Evolutionary conservation across 2,329 filamentous ascomycete species (phyloP), one percentile per base, ranked within the genome.

Genomic region (Xylaria sp.): DNA sequence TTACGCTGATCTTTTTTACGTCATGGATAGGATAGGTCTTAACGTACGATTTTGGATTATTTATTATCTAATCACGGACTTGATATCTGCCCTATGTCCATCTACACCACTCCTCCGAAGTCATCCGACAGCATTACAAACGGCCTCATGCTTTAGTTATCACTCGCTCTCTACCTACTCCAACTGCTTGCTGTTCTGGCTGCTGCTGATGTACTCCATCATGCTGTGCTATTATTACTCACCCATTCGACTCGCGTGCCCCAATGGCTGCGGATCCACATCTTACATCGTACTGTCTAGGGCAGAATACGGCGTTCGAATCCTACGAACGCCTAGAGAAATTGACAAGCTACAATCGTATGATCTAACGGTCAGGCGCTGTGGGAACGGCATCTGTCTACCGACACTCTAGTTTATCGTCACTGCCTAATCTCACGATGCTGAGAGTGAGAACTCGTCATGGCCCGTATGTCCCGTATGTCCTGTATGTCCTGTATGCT

Each of bases 181-280:
- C 55, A 58, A 58, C 37, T 58, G 40, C 23, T 12, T 58, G 40
- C 23, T 21, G 16, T 37, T n/a, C 55, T 21, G 29, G 18, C 23
- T 42, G 5, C 40, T 47, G 63, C 63, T 60, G 57, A 65, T 60
- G 48, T 29, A 55, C 57, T 51, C 53, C 57, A 23, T 40, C 47
- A 27, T 29, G 40, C 23, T 66, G 40, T 44, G 37, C 42, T 57
- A 61, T 66, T 61, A 57, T 61, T 66, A 51, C 18, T 60, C 55
- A 27, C 48, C 48, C n/a, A n/a, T n/a, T n/a, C n/a, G n/a, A 60
- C 55, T 48, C 37, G 50, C 48, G 40, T 13, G 47, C 25, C 37
- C 32, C 27, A 47, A n/a, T 44, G 9, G 9, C 42, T 47, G 47
- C 32, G 27, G 55, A 44, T 25, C 54, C 51, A 53, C 44, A 53